Percentiles rank a stretch among this genome's conserved stretches.
These are phyloP conservation scores for Mycena haematopus DNA, from an alignment of 768 basidiomycete genomes.

Conservation along the genomic window DNA sequence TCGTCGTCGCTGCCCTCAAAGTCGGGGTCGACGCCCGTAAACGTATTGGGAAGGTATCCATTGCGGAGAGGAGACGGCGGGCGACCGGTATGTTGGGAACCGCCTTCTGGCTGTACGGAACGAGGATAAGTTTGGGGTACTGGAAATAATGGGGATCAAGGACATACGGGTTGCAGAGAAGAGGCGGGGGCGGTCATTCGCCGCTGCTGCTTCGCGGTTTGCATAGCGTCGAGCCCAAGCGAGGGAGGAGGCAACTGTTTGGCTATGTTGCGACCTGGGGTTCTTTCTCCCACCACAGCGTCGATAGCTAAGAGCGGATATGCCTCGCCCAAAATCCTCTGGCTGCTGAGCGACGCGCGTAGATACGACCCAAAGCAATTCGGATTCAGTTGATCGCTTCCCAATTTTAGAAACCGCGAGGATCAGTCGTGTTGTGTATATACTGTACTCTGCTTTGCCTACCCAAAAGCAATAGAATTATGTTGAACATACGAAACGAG, in stretches of 20 bases:
- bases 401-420: too few species aligned
- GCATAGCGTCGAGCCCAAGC: neutral
- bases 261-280: neutral
- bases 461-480: too few species aligned
- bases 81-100: slow-evolving; percentile 46
- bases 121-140: neutral
- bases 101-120: slow-evolving; percentile 45
- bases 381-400: too few species aligned
- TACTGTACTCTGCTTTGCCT: too few species aligned
- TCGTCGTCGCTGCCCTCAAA: slow-evolving; percentile 50
- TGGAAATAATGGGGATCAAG: neutral
- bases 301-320: too few species aligned
- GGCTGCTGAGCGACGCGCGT: too few species aligned
- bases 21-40: slow-evolving; percentile 63
- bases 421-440: too few species aligned
- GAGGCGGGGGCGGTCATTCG: slow-evolving; percentile 43
- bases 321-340: too few species aligned
- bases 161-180: slow-evolving; percentile 42
- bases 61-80: slow-evolving; percentile 80
- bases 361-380: too few species aligned
- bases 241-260: neutral
- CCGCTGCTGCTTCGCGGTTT: slow-evolving; percentile 34
- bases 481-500: too few species aligned
- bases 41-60: slow-evolving; percentile 60
- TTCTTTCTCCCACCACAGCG: too few species aligned